Conservation (phyloP, 352 stramenopile species). For the Pythium rishiriense region DNA sequence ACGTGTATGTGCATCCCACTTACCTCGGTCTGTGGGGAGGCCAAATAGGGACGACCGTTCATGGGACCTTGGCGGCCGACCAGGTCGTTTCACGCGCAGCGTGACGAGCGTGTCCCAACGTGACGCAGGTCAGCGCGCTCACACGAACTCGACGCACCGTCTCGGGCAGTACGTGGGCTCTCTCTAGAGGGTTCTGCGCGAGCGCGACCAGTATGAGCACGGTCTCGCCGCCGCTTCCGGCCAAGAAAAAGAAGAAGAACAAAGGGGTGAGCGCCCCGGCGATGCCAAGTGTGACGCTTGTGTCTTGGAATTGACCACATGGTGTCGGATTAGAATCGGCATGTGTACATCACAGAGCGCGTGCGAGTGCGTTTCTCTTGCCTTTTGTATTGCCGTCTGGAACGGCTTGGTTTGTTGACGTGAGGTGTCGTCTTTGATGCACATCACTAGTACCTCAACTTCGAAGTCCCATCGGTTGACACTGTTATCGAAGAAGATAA, state of each 20-base stretch:
- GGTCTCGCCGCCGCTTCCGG: background rate
- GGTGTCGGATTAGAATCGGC: conserved; percentile 39
- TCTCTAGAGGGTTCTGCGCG: too few species aligned
- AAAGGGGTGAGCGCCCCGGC: conserved; percentile 16
- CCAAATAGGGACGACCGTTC: background rate
- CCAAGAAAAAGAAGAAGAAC: conserved; percentile 31
- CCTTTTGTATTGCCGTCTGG: background rate
- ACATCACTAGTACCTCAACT: conserved; percentile 56
- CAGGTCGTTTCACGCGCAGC: background rate
- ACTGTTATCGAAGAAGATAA: conserved; percentile 78
- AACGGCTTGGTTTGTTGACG: background rate
- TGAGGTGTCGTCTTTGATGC: background rate
- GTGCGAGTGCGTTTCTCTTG: conserved; percentile 40
- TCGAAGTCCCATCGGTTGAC: conserved; percentile 64
- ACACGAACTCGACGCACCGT: too few species aligned
- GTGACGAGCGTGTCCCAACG: background rate
- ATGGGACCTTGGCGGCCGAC: background rate
- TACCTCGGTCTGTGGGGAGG: too few species aligned
- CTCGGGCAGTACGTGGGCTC: too few species aligned
- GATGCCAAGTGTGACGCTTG: background rate
- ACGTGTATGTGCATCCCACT: background rate
- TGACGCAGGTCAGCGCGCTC: background rate
- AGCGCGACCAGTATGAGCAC: conserved; percentile 10
- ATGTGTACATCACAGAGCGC: conserved; percentile 81
- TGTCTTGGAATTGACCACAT: background rate